These are phyloP conservation scores for Canavalia ensiformis DNA, from an alignment of 306 rosid genomes.

Conservation along the genomic window DNA sequence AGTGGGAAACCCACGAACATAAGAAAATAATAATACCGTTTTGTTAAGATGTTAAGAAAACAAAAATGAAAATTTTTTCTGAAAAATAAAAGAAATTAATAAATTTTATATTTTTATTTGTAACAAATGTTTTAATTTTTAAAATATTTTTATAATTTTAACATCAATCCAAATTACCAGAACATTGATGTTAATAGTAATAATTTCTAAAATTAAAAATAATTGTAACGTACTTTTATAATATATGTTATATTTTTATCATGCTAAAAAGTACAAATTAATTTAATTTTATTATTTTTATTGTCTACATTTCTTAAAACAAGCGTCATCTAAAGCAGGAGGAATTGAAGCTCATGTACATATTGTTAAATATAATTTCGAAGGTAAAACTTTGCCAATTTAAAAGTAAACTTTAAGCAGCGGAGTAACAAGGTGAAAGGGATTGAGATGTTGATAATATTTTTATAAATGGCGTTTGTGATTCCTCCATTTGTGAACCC, in stretches of 20 bases:
- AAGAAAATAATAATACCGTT: not conserved
- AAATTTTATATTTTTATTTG: not conserved
- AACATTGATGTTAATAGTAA: not conserved
- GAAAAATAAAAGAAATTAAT: not conserved
- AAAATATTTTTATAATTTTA: no score
- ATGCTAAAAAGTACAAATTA: not conserved
- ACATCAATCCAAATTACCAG: not conserved
- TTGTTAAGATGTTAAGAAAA: not conserved
- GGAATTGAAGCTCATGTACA: not conserved
- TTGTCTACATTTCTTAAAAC: not conserved
- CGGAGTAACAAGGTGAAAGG: not conserved
- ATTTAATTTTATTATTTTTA: not conserved
- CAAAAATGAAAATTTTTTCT: not conserved
- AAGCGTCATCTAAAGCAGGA: not conserved
- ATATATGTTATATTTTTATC: conserved; percentile 1
- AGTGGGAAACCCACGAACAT: not conserved
- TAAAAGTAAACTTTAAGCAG: conserved; percentile 12
- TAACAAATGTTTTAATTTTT: not conserved
- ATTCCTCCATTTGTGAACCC: not conserved
- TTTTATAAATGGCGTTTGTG: not conserved
- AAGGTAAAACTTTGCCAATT: conserved; percentile 3
- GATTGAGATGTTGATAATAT: not conserved
- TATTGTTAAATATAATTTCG: not conserved
- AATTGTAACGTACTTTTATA: not conserved
- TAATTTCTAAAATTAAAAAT: not conserved